Base-by-base conservation (phyloP, 148 eudicot species). In the Diospyros kaki region DNA sequence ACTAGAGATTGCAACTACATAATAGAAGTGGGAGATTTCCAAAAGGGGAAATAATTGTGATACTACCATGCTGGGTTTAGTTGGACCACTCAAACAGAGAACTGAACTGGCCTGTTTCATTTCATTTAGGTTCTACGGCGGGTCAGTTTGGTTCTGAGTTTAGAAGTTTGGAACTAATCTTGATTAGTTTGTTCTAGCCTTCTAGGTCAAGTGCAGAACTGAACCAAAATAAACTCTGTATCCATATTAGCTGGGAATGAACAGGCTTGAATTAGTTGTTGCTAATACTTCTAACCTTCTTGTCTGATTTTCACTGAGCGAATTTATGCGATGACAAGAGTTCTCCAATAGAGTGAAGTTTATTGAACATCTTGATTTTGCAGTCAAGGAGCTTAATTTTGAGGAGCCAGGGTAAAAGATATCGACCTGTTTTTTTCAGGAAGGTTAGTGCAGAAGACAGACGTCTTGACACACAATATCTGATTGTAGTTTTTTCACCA, bases 401-500 rank as follows among this genome's bases (percentile, higher is more conserved):
- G 81, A 86, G 78, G 81, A 82, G 88, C 82, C 78, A 85, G 67
- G 77, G 79, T 73, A 83, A 74, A 81, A 84, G 81, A 74, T 93
- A 89, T 48, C 93, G 91, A 28, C 98, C 96, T 58, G 86, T 86
- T 54, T 90, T 90, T 81, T 93, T 93, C 88, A 85, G 98, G 78
- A 90, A 90, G 98, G 98, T 93, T 73, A 46, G 88, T 53, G 28
- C 17, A 68, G 43, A 42, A 39, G 66, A 14, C 28, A 68, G 45
- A n/a, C 38, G 3, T 75, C 71, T 65, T 40, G 70, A 42, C 3
- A 42, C 3, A n/a, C 2, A 50, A 48, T n/a, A 50, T 41, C 42
- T 10, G n/a, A 50, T 5, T 39, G 12, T 45, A 46, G 5, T 59
- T 45, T 6, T 15, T 9, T 18, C 61, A 38, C 14, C 13, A 46